Percentiles rank a stretch among this genome's conserved stretches.
Evolutionary conservation across 2,329 filamentous ascomycete species (phyloP).

Genomic region (Apiospora aurea): DNA sequence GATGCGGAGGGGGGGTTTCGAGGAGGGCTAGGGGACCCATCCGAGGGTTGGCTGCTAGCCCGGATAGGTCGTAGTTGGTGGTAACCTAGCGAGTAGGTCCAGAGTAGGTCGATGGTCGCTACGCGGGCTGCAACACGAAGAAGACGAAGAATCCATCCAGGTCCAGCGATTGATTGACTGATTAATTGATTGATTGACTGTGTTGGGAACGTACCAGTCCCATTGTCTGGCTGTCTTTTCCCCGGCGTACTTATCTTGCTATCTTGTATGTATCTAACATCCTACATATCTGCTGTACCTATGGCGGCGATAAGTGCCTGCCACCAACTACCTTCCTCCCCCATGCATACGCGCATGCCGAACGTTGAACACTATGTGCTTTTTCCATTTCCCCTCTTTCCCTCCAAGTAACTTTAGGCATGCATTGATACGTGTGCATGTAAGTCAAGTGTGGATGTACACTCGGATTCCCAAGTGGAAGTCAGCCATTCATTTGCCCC

Average conservation of each 20-base stretch:
- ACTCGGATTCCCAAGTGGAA: neutral
- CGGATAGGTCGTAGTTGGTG: neutral
- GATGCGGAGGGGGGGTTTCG: conserved; percentile 20
- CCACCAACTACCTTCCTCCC: neutral
- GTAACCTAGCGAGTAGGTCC: too few relatives aligned
- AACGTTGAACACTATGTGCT: conserved; percentile 1
- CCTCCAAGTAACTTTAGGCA: conserved; percentile 2
- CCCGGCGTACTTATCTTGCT: too few relatives aligned
- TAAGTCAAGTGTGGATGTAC: conserved; percentile 4
- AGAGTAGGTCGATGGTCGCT: too few relatives aligned
- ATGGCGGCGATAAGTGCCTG: too few relatives aligned
- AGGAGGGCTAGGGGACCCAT: conserved; percentile 10
- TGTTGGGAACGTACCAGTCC: too few relatives aligned
- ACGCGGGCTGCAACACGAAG: too few relatives aligned
- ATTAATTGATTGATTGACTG: too few relatives aligned
- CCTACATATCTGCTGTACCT: too few relatives aligned
- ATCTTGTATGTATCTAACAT: too few relatives aligned
- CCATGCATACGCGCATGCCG: neutral
- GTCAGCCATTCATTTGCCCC: conserved; percentile 17
- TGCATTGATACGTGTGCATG: conserved; percentile 5
- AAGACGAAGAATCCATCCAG: too few relatives aligned
- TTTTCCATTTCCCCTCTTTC: conserved; percentile 11
- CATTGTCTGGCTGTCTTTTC: too few relatives aligned
- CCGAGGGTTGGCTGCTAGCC: conserved; percentile 12
- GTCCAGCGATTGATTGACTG: too few relatives aligned